Evolutionary conservation across 495 filamentous ascomycete genomes (phyloP).

Genomic region (Articulospora tetracladia): DNA sequence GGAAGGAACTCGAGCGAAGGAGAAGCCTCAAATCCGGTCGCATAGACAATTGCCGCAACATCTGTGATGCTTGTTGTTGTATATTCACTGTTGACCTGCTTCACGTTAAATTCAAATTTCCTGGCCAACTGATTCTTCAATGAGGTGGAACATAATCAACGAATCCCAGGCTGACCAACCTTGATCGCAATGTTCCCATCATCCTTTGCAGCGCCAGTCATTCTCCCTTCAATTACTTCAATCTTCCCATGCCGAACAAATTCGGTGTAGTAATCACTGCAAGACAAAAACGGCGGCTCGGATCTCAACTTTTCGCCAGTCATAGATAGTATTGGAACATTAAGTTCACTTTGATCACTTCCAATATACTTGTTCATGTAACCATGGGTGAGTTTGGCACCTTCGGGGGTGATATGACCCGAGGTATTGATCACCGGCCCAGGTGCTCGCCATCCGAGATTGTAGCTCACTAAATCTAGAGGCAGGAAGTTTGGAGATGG

Average conservation of each 20-base stretch:
- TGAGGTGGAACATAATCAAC: too few species aligned
- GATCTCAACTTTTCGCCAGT: constrained; percentile 26
- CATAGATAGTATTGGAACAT: constrained; percentile 7
- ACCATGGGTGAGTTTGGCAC: constrained; percentile 44
- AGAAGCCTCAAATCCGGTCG: constrained; percentile 70
- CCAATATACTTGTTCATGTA: constrained; percentile 56
- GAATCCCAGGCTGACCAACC: background rate
- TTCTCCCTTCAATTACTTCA: constrained; percentile 40
- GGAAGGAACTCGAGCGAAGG: constrained; percentile 59
- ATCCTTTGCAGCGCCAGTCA: constrained; percentile 10
- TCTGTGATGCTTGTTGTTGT: constrained; percentile 35
- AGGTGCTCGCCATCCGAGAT: constrained; percentile 55
- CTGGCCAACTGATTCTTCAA: too few species aligned
- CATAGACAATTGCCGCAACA: constrained; percentile 64
- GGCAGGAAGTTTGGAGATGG: constrained; percentile 61
- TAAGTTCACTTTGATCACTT: constrained; percentile 55
- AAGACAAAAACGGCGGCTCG: constrained; percentile 52
- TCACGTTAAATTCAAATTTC: too few species aligned
- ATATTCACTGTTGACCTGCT: too few species aligned
- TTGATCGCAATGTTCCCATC: constrained; percentile 10
- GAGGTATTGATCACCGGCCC: constrained; percentile 52
- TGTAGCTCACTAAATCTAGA: constrained; percentile 72
- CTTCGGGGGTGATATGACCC: constrained; percentile 54
- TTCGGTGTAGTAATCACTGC: constrained; percentile 66
- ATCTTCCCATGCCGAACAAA: constrained; percentile 68